Conservation (phyloP, 305 asterid genomes). For the Solanum hybrid region DNA sequence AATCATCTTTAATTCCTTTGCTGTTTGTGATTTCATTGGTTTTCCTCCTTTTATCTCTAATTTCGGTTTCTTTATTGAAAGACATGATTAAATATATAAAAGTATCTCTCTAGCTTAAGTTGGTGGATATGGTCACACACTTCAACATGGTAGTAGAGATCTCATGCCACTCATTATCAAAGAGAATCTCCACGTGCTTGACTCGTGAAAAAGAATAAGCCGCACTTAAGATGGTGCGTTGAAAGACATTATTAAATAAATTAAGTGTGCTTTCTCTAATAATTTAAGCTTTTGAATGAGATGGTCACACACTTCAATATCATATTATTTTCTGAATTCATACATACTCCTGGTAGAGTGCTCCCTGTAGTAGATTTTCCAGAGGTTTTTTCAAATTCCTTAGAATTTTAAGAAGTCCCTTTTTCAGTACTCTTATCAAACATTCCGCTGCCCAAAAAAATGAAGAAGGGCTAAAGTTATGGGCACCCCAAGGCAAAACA, state of each 20-base stretch:
- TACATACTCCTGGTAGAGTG: neutral
- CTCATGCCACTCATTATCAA: neutral
- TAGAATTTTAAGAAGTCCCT: neutral
- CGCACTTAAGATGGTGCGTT: neutral
- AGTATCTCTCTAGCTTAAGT: neutral
- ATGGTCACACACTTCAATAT: neutral
- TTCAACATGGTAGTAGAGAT: neutral
- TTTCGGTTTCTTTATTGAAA: neutral
- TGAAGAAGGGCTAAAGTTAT: neutral
- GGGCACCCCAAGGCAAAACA: neutral
- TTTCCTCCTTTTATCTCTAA: neutral
- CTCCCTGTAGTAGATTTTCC: neutral
- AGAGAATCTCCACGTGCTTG: neutral
- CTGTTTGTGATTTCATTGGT: neutral
- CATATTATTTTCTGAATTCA: neutral
- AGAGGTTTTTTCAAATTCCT: neutral
- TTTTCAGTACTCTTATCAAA: neutral
- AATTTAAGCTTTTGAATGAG: neutral
- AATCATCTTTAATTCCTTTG: neutral
- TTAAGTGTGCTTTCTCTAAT: neutral
- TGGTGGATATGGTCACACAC: neutral
- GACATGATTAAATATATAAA: neutral
- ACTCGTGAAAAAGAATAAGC: neutral
- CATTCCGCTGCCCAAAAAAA: neutral
- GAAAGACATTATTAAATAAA: neutral